Percentiles rank a stretch among this genome's conserved stretches.
These are phyloP conservation scores for Podospora tetraspora DNA, from an alignment of 495 filamentous ascomycete species.

Conservation along the genomic window DNA sequence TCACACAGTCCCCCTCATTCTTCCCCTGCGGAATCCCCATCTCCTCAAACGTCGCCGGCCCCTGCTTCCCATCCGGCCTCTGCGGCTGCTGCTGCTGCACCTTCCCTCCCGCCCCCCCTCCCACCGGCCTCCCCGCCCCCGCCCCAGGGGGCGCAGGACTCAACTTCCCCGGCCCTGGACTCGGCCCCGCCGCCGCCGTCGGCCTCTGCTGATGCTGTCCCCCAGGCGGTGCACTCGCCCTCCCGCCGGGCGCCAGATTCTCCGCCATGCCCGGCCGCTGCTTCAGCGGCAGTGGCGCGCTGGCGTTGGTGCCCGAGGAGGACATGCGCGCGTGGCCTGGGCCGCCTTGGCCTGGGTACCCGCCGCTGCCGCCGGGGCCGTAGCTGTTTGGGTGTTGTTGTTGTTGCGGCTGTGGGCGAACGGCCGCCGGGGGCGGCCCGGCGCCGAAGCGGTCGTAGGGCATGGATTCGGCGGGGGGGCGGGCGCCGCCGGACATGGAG, in stretches of 20 bases:
- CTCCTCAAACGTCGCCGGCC: constrained; percentile 94
- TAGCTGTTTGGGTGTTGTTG: neutral
- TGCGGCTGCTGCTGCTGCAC: neutral
- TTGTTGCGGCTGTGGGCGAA: neutral
- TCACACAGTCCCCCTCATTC: constrained; percentile 85
- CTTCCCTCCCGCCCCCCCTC: neutral
- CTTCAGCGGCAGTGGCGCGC: constrained; percentile 15
- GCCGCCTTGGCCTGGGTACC: neutral
- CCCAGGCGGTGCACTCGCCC: constrained; percentile 30
- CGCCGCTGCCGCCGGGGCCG: neutral
- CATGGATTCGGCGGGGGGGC: constrained; percentile 24
- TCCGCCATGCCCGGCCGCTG: constrained; percentile 23
- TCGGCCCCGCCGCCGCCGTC: neutral
- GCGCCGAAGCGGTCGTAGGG: constrained; percentile 19
- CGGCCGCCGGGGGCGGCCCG: constrained; percentile 12
- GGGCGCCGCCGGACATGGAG: constrained; percentile 10
- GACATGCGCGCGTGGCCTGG: neutral
- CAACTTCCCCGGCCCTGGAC: constrained; percentile 29
- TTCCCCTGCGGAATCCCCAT: constrained; percentile 87
- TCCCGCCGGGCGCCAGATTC: constrained; percentile 14
- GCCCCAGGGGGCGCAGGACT: constrained; percentile 16
- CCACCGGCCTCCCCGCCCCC: constrained; percentile 9
- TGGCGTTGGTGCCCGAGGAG: neutral
- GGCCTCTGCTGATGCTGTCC: constrained; percentile 7
- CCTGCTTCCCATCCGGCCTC: constrained; percentile 50